A percentile compares a stretch with the other conserved stretches of the same genome.
Evolutionary conservation across 2,329 filamentous ascomycete species (phyloP).

Genomic region (Claviceps spartinae): DNA sequence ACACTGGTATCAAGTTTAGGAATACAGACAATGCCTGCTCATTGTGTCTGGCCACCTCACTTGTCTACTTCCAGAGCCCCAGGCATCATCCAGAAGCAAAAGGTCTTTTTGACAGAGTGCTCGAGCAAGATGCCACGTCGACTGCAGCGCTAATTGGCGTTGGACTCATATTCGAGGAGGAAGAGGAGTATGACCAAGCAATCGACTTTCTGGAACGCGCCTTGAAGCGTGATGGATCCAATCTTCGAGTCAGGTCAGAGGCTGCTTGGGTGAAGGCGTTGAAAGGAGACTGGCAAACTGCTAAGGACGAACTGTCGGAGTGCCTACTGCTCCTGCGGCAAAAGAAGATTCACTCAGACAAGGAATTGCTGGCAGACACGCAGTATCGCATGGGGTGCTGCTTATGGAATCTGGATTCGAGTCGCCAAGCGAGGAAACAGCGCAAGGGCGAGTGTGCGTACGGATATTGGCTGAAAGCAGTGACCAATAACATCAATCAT

Average conservation of each 20-base stretch:
- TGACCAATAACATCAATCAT: constrained; percentile 78
- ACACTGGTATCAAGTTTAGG: constrained; percentile 54
- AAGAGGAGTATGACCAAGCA: constrained; percentile 74
- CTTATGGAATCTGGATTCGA: constrained; percentile 71
- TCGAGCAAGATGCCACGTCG: constrained; percentile 60
- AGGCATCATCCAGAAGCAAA: constrained; percentile 83
- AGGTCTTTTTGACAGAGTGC: constrained; percentile 67
- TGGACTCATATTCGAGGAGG: constrained; percentile 83
- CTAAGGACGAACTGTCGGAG: constrained; percentile 54
- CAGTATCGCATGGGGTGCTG: constrained; percentile 80
- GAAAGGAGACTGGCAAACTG: constrained; percentile 58
- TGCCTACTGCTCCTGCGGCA: constrained; percentile 55
- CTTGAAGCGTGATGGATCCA: constrained; percentile 55
- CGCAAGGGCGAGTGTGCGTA: constrained; percentile 62
- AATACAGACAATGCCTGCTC: constrained; percentile 63
- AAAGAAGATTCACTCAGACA: constrained; percentile 38
- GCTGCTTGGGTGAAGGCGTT: constrained; percentile 86
- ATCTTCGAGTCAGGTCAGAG: constrained; percentile 71
- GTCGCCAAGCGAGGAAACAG: constrained; percentile 60
- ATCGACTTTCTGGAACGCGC: constrained; percentile 70
- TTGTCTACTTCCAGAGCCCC: constrained; percentile 83
- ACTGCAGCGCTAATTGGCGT: constrained; percentile 78
- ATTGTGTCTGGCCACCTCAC: constrained; percentile 67
- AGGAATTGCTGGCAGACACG: constrained; percentile 69
- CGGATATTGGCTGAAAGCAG: constrained; percentile 63